Evolutionary conservation across 371 early-diverging fungal genomes (phyloP), one percentile per base, ranked within the genome.

Genomic region (Paraphysoderma sedebokerense): DNA sequence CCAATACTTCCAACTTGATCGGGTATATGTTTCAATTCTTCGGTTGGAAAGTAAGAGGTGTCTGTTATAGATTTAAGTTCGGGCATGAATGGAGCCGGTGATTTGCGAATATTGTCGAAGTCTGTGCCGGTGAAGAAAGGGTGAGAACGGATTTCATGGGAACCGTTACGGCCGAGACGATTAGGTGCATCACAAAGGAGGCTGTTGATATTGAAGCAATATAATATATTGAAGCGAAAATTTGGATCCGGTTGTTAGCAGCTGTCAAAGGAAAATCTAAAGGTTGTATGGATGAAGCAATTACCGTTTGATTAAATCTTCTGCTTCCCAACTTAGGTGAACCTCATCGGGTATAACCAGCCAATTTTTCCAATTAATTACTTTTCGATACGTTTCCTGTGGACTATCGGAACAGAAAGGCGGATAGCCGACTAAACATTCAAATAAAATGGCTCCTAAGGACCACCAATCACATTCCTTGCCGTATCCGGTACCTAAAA

Each of bases 391-490:
- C 0, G 96, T 96, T 51, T 96, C 97, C 47, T 91, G 90, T 24
- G 92, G 80, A 44, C 79, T 82, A 48, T 93, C 96, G 38, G 84
- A 81, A 59, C 92, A 92, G 62, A 98, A 98, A 3, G 98, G 97
- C 24, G 98, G 96, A 49, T 90, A 92, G 1, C 97, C 97, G 36
- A 88, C 82, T 37, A 96, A 68, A 50, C 96, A 82, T 61, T 98
- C 98, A 62, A 85, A 98, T 77, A 98, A 83, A 52, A 98, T 89
- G 2, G 96, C 92, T 5, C 98, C 99, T 5, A 98, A 62, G 6
- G 92, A 87, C 99, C 99, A 99, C 87, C 95, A 93, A 71, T 99
- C 99, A 57, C 91, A 92, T 37, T 86, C 88, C 60, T 89, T 85
- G 37, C 90, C 87, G 68, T 99, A 98, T 2, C 98, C 92, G 44